phyloP scores from a whole-genome alignment of 768 basidiomycete genomes.

The Mycena vitilis region DNA sequence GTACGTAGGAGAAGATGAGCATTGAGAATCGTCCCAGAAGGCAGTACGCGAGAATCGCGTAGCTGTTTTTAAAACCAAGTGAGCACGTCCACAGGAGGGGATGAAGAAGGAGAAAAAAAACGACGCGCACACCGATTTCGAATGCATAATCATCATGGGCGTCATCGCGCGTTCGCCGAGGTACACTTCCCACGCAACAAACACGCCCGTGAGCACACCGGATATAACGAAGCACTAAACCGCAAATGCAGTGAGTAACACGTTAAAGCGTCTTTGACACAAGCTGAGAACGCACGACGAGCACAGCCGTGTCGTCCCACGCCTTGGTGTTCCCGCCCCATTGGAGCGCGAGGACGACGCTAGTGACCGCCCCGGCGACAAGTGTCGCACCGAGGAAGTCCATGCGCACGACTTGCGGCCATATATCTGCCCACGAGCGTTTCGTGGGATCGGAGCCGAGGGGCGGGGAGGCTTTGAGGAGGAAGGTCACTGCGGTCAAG shows the following conservation, averaged over 20 bases:
- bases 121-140: neutral
- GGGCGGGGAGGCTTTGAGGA: neutral
- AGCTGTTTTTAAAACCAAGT: too few species aligned
- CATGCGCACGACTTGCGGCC: neutral
- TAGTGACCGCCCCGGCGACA: neutral
- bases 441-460: neutral
- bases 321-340: neutral
- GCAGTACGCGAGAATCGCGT: conserved; percentile 15
- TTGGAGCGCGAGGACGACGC: neutral
- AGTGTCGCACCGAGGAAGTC: neutral
- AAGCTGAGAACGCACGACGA: neutral
- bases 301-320: neutral
- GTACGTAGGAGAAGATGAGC: conserved; percentile 3
- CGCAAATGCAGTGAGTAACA: too few species aligned
- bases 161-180: neutral
- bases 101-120: too few species aligned
- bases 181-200: conserved; percentile 7
- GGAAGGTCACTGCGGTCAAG: neutral
- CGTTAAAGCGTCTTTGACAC: too few species aligned
- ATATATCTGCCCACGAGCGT: neutral
- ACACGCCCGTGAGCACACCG: conserved; percentile 6
- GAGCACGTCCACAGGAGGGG: too few species aligned
- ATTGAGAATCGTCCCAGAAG: conserved; percentile 21
- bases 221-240: conserved; percentile 11
- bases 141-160: neutral